Conservation (phyloP, 148 eudicot species). For the Simmondsia chinensis region DNA sequence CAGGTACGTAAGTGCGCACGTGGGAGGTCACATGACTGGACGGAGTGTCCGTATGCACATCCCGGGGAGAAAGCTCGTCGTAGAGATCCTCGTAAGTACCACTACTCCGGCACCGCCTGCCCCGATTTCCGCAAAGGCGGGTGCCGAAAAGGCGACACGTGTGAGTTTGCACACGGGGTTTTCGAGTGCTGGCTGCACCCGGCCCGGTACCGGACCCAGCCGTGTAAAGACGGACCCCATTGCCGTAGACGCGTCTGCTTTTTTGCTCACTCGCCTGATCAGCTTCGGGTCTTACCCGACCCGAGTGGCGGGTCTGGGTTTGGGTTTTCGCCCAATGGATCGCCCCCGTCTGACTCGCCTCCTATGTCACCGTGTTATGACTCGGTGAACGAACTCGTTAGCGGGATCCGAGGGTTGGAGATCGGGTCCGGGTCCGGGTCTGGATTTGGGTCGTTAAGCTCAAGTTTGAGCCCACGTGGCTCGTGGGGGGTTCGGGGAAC, state of each 20-base stretch:
- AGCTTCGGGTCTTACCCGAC: constrained; percentile 40
- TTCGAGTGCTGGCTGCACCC: constrained; percentile 96
- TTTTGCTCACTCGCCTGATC: constrained; percentile 65
- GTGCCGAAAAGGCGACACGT: constrained; percentile 56
- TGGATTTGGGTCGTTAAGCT: constrained; percentile 27
- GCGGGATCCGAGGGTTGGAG: constrained; percentile 37
- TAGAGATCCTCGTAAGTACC: constrained; percentile 24
- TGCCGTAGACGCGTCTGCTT: constrained; percentile 73
- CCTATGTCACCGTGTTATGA: constrained; percentile 40
- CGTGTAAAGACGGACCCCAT: constrained; percentile 61
- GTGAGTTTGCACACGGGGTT: constrained; percentile 83
- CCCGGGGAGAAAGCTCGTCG: constrained; percentile 16
- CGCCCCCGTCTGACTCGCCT: constrained; percentile 34
- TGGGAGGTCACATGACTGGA: constrained; percentile 15
- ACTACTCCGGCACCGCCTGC: constrained; percentile 61
- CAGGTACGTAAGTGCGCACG: too few relatives aligned
- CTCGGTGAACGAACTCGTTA: constrained; percentile 36
- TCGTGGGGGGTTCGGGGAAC: constrained; percentile 27
- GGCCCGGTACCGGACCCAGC: constrained; percentile 72
- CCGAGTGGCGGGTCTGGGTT: constrained; percentile 3
- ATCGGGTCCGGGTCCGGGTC: constrained; percentile 27
- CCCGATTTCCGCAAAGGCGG: constrained; percentile 71
- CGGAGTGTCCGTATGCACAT: constrained; percentile 16
- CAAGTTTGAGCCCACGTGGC: constrained; percentile 20
- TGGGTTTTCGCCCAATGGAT: constrained; percentile 16